Percentiles rank a stretch among this genome's conserved stretches.
Conservation (phyloP, 495 filamentous ascomycete genomes). For the Hypoxylon trugodes region DNA sequence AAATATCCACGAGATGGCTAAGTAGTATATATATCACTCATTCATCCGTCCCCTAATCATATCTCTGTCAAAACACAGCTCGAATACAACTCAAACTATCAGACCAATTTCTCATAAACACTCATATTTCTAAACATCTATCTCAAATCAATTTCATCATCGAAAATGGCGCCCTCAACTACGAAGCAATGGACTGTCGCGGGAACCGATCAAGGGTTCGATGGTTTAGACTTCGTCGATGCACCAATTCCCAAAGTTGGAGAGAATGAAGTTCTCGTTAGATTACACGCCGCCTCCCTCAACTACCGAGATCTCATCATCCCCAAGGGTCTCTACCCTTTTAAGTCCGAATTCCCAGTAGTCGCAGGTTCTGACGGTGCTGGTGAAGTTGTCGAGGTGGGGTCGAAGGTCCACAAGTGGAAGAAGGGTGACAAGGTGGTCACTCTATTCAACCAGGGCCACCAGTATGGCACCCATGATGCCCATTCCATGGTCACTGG, state of each 20-base stretch:
- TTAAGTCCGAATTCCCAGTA: slow-evolving; percentile 64
- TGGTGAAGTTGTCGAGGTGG: slow-evolving; percentile 74
- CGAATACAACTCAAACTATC: background rate
- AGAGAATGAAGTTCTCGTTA: slow-evolving; percentile 79
- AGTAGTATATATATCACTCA: background rate
- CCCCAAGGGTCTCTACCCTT: slow-evolving; percentile 74
- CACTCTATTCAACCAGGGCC: slow-evolving; percentile 82
- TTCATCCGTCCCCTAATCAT: no score
- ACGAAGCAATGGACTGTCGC: slow-evolving; percentile 73
- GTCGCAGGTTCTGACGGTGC: slow-evolving; percentile 82
- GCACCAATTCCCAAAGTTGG: slow-evolving; percentile 66
- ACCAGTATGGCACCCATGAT: slow-evolving; percentile 68
- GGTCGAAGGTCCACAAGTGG: slow-evolving; percentile 71
- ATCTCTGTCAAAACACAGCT: no score
- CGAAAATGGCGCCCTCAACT: slow-evolving; percentile 49
- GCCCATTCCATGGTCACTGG: slow-evolving; percentile 57
- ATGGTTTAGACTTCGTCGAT: slow-evolving; percentile 65
- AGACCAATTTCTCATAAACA: background rate
- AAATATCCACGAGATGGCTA: background rate
- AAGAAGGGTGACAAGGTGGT: slow-evolving; percentile 75
- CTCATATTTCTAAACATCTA: background rate
- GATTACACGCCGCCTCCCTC: slow-evolving; percentile 75
- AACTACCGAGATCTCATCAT: slow-evolving; percentile 88
- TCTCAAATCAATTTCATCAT: background rate
- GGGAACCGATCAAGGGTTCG: slow-evolving; percentile 64